These are phyloP conservation scores for Pulveroboletus sp. DNA, from an alignment of 768 basidiomycete genomes.

Conservation along the genomic window DNA sequence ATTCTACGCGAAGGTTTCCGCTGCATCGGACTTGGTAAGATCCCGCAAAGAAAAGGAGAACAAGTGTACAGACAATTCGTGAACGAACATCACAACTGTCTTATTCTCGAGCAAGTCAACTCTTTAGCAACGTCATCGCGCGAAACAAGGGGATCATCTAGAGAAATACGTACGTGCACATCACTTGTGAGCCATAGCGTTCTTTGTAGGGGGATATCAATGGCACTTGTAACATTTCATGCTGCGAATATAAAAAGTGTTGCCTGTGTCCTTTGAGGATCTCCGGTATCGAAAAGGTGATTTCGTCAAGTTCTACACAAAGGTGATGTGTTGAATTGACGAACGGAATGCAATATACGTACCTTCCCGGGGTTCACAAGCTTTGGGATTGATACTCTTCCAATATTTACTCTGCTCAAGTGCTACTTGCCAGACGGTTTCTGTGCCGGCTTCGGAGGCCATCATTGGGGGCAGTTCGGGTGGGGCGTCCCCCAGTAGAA, in stretches of 20 bases:
- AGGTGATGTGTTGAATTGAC: not conserved
- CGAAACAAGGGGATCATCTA: not conserved
- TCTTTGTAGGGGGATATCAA: slow-evolving; percentile 68
- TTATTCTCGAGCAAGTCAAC: slow-evolving; percentile 73
- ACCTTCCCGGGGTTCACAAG: slow-evolving; percentile 83
- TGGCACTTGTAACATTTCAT: slow-evolving; percentile 81
- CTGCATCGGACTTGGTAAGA: slow-evolving; percentile 37
- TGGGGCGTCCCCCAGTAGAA: slow-evolving; percentile 89
- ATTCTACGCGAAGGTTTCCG: slow-evolving; percentile 83
- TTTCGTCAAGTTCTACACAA: slow-evolving; percentile 54
- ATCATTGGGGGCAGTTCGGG: slow-evolving; percentile 68
- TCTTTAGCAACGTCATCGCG: slow-evolving; percentile 38
- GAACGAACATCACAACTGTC: slow-evolving; percentile 82
- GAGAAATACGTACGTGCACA: slow-evolving; percentile 73
- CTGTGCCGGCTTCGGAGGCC: slow-evolving; percentile 79
- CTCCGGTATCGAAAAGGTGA: slow-evolving; percentile 71
- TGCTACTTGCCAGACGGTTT: slow-evolving; percentile 88
- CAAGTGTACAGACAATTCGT: slow-evolving; percentile 78
- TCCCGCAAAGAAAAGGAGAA: not conserved
- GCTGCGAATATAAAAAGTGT: slow-evolving; percentile 71
- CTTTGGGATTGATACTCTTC: slow-evolving; percentile 81
- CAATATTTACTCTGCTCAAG: slow-evolving; percentile 88
- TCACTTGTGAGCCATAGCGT: slow-evolving; percentile 77
- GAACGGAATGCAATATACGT: slow-evolving; percentile 1
- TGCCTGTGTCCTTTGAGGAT: slow-evolving; percentile 89